Evolutionary conservation across 2,329 filamentous ascomycete species (phyloP), one percentile per base, ranked within the genome.

Genomic region (Nemania bipapillata): DNA sequence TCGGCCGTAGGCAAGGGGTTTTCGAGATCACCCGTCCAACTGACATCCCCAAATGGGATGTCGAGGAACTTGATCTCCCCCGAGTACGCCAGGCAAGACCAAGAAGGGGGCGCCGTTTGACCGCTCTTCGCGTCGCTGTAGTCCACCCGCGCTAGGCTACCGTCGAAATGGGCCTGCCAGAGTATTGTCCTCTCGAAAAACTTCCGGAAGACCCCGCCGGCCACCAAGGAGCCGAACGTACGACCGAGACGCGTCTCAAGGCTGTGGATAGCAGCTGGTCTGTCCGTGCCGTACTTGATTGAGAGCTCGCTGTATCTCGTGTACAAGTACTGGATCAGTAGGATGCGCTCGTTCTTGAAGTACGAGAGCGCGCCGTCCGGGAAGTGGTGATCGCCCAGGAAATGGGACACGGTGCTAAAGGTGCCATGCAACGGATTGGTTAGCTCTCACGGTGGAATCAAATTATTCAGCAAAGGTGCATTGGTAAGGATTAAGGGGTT

Each of bases 71-170:
- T 9, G n/a, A 60, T 60, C n/a, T 17, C 24, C 32, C 57, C 57
- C 9, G 57, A 60, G 26, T 37, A 60, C 20, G 57, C 57, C 57
- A 50, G 24, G n/a, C 57, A 60, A 28, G 57, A 60, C 57, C 57
- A 60, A 37, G 57, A 50, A 1, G 45, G 45, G 4, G 37, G 37
- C 37, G 32, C 32, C 32, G 11, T 35, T 35, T 35, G 32, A 35
- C 32, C 32, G 32, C 32, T 35, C 32, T 35, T 35, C 32, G 32
- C 32, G 32, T 35, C 32, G 11, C 32, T 35, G 11, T 35, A 35
- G 32, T 35, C 32, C 32, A 40, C 11, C 37, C 37, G 37, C 37
- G 37, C 11, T 15, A 40, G 55, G 55, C n/a, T n/a, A n/a, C n/a
- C n/a, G n/a, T n/a, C n/a, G n/a, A n/a, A n/a, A n/a, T 32, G 30